Evolutionary conservation across 2,329 filamentous ascomycete species (phyloP), one percentile per base, ranked within the genome.

Genomic region (Monascus ruber): DNA sequence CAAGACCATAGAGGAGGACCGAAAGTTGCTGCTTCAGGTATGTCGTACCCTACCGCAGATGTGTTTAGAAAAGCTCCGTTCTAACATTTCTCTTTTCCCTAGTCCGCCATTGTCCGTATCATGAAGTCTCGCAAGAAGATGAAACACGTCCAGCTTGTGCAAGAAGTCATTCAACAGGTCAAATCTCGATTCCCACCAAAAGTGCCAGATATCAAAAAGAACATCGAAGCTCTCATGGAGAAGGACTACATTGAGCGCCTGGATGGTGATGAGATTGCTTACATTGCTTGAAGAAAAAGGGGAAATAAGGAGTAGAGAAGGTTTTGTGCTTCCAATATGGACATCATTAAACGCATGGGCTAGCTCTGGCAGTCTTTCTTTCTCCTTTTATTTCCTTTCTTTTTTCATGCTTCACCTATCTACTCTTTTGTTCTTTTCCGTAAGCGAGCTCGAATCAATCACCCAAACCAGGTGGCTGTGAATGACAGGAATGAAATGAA

Each of bases 61-160:
- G 11, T 8, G 26, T 47, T 41, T 33, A 33, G 46, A 41, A 43
- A 45, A 66, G 58, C 66, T 47, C 31, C 10, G 34, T 44, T 33
- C 46, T 51, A 43, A 51, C 36, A 33, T 38, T 37, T 9, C 33
- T 45, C 24, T 24, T 24, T 42, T 4, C 37, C 40, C 6, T 49
- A 98, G 89, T 96, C 91, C 46, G 88, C 89, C 24, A 96, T 98
- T 62, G 91, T 98, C 41, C 85, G 91, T 56, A 95, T 98, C 70
- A 98, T 98, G 91, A 98, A 98, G 72, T 93, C 89, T 3, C 83
- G 91, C 44, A 96, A 98, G 79, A 85, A 83, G 69, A 93, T 96
- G 85, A 96, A 95, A 77, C 89, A 98, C 67, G 80, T 82, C 45
- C 83, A 91, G 58, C 80, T 98, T 8, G 87, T 98, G 39, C 82